Evolutionary conservation across 2,329 filamentous ascomycete genomes (phyloP).

Genomic region (Mariannaea sp.): DNA sequence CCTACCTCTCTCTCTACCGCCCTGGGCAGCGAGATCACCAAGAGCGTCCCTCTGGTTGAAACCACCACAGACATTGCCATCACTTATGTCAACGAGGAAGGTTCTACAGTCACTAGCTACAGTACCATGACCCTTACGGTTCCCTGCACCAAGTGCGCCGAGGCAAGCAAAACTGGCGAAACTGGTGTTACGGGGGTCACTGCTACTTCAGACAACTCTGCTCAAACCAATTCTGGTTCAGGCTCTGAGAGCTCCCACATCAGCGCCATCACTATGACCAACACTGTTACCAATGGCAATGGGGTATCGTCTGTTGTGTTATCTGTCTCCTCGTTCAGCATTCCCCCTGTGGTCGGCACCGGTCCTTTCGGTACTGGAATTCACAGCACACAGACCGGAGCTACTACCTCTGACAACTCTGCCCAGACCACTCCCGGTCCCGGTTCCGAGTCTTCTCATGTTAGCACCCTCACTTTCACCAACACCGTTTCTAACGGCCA

Average conservation of each 20-base stretch:
- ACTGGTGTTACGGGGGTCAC: neutral
- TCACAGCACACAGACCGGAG: neutral
- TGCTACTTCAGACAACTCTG: neutral
- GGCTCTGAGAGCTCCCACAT: conserved; percentile 12
- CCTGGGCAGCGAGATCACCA: conserved; percentile 21
- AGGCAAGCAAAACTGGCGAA: neutral
- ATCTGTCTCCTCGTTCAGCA: conserved; percentile 22
- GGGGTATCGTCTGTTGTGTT: conserved; percentile 23
- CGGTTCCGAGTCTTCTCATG: neutral
- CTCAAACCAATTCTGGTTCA: neutral
- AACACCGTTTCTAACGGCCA: conserved; percentile 10
- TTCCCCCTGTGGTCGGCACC: conserved; percentile 16
- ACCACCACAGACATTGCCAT: conserved; percentile 22
- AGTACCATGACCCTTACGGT: conserved; percentile 19
- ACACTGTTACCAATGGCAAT: conserved; percentile 23
- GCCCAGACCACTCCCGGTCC: neutral
- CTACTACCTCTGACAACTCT: neutral
- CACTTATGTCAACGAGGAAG: conserved; percentile 19
- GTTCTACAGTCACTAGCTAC: conserved; percentile 16
- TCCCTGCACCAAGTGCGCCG: conserved; percentile 16
- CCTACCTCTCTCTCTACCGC: conserved; percentile 19
- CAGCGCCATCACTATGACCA: conserved; percentile 20
- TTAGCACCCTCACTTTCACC: conserved; percentile 7
- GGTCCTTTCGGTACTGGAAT: neutral
- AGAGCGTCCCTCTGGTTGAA: conserved; percentile 22